A percentile compares a stretch with the other conserved stretches of the same genome.
phyloP scores from a whole-genome alignment of 768 basidiomycete species.

The Amanita muscaria region DNA sequence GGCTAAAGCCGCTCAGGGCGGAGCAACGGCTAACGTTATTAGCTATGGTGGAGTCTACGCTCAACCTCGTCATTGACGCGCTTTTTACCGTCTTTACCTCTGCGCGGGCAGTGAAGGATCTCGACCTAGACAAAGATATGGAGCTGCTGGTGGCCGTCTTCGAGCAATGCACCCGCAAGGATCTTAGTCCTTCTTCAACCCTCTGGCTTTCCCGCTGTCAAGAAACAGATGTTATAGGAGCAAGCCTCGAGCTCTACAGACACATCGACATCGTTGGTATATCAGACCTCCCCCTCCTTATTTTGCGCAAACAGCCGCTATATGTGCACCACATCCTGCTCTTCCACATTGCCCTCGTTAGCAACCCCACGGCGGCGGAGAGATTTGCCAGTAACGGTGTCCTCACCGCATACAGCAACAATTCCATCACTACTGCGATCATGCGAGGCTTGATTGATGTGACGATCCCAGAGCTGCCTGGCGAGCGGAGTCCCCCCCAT shows the following conservation, averaged over 20 bases:
- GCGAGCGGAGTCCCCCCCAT: conserved; percentile 74
- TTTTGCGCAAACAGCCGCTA: conserved; percentile 54
- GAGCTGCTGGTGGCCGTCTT: conserved; percentile 77
- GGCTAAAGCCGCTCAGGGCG: conserved; percentile 44
- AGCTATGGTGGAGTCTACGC: conserved; percentile 50
- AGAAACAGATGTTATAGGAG: conserved; percentile 69
- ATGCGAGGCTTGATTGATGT: conserved; percentile 67
- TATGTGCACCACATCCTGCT: conserved; percentile 74
- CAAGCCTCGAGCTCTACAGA: conserved; percentile 65
- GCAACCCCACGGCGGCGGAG: conserved; percentile 71
- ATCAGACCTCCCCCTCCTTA: conserved; percentile 54
- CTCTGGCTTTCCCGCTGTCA: conserved; percentile 77
- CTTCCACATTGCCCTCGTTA: conserved; percentile 81
- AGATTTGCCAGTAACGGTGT: conserved; percentile 78
- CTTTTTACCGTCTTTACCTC: conserved; percentile 56
- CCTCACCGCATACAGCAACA: conserved; percentile 75
- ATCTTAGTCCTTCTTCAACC: conserved; percentile 59
- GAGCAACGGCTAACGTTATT: conserved; percentile 55
- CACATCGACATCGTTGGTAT: conserved; percentile 63
- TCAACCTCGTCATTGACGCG: conserved; percentile 61
- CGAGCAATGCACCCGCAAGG: conserved; percentile 64
- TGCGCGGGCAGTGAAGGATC: conserved; percentile 45
- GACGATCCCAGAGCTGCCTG: conserved; percentile 57
- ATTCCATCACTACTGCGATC: conserved; percentile 66
- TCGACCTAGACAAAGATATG: conserved; percentile 73